Conservation (phyloP, 768 basidiomycete species). For the Pleurotus giganteus region DNA sequence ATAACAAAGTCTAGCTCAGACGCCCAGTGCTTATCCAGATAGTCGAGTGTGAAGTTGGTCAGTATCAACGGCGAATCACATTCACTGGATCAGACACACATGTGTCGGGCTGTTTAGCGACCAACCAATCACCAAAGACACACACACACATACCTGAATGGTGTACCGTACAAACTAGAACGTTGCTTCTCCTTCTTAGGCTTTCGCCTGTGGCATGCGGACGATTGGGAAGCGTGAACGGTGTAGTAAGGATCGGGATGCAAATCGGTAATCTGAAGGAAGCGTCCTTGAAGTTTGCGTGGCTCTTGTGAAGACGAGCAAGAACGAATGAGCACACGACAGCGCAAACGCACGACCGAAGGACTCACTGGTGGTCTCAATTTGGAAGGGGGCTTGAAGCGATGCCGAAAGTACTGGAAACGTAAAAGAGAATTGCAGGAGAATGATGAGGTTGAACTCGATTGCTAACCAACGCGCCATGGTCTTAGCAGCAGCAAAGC, state of each 20-base stretch:
- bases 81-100: slow-evolving; percentile 37
- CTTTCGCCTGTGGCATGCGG: slow-evolving; percentile 67
- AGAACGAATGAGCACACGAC: slow-evolving; percentile 9
- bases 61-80: slow-evolving; percentile 82
- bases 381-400: slow-evolving; percentile 36
- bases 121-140: background rate
- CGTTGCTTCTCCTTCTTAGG: slow-evolving; percentile 50
- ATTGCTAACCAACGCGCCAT: slow-evolving; percentile 6
- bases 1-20: slow-evolving; percentile 88
- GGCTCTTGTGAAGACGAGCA: slow-evolving; percentile 29
- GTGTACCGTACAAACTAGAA: slow-evolving; percentile 65
- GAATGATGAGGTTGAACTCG: slow-evolving; percentile 9
- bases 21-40: slow-evolving; percentile 75
- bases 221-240: slow-evolving; percentile 47
- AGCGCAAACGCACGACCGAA: background rate
- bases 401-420: slow-evolving; percentile 32
- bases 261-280: slow-evolving; percentile 81
- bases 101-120: background rate
- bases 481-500: background rate
- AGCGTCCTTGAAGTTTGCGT: slow-evolving; percentile 64
- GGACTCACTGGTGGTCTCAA: slow-evolving; percentile 28
- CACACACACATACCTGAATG: slow-evolving; percentile 54
- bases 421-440: slow-evolving; percentile 16
- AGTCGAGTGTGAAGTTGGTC: slow-evolving; percentile 82
- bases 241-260: slow-evolving; percentile 61